Evolutionary conservation across 2,329 filamentous ascomycete species (phyloP), one percentile per base, ranked within the genome.

Genomic region (Ophiognomonia clavigignenti-juglandacearum): DNA sequence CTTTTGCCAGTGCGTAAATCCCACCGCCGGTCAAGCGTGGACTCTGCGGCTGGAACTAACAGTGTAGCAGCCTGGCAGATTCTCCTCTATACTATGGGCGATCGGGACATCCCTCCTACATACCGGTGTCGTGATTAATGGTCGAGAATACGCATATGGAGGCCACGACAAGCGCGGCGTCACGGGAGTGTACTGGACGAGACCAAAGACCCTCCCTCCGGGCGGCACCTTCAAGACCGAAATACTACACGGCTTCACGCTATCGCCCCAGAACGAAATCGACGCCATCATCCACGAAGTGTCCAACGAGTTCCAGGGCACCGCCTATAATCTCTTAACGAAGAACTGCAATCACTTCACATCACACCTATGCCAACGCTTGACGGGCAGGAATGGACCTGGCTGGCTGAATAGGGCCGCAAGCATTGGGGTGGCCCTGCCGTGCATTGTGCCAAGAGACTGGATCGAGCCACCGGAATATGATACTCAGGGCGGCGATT

Each of bases 311-410:
- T 95, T 93, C 58, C 75, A 82, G 47, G 88, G 88, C 20, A 82
- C 82, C 0, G 77, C 78, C 13, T 93, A 95, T 66, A 92, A 93
- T 59, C 77, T 95, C 13, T 74, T 95, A 37, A 89, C 83, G 18
- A 82, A 82, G 57, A 95, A 95, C 65, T 95, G 88, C 75, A 95
- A 95, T 63, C 88, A 95, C 63, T 95, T 95, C 63, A 92, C 88
- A 2, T 82, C 81, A 18, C 81, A 85, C 57, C 75, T 95, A 16
- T 90, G 86, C 65, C 73, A 84, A 61, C 79, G 78, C 55, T 74
- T 95, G 45, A 92, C 86, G 2, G 80, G 83, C 6, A 76, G 79
- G 38, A 70, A 81, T 1, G 86, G 85, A 0, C 88, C 88, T 0
- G 67, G 65, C 16, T 95, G 88, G 85, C 69, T 95, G 45, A 95